These are phyloP conservation scores for Coniella lustricola DNA, from an alignment of 2,329 filamentous ascomycete genomes.

Conservation along the genomic window DNA sequence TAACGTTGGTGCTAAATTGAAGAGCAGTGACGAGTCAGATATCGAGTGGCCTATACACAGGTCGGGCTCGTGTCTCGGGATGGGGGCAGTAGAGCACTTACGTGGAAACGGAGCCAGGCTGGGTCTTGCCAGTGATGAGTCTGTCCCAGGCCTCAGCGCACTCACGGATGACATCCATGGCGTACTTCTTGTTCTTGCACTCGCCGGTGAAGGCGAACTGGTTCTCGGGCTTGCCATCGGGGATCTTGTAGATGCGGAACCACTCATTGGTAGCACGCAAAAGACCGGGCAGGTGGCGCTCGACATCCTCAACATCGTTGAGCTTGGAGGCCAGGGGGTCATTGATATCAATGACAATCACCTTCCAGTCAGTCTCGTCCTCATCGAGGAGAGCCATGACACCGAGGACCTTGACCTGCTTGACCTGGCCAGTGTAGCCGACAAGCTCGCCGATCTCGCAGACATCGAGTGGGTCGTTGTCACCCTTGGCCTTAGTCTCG, in stretches of 20 bases:
- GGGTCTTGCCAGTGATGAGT: slow-evolving; percentile 84
- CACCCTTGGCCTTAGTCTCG: slow-evolving; percentile 99
- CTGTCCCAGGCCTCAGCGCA: slow-evolving; percentile 96
- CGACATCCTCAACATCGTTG: slow-evolving; percentile 97
- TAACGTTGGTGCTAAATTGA: slow-evolving; percentile 64
- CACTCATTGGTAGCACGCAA: slow-evolving; percentile 98
- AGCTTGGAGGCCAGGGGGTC: slow-evolving; percentile 94
- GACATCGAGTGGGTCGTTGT: slow-evolving; percentile 98
- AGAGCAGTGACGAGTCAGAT: neutral
- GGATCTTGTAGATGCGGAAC: slow-evolving; percentile 99
- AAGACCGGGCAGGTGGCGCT: slow-evolving; percentile 94
- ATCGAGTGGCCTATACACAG: neutral
- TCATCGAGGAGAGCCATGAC: slow-evolving; percentile 99
- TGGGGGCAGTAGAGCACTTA: slow-evolving; percentile 42
- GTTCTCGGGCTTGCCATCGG: slow-evolving; percentile 99
- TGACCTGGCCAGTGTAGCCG: slow-evolving; percentile 90
- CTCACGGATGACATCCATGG: slow-evolving; percentile 90
- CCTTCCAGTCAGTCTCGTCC: slow-evolving; percentile 99
- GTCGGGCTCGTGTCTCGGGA: slow-evolving; percentile 6
- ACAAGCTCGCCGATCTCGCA: slow-evolving; percentile 99
- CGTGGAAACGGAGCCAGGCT: slow-evolving; percentile 71
- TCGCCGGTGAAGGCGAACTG: slow-evolving; percentile 99
- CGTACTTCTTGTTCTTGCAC: slow-evolving; percentile 99
- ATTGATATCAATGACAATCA: slow-evolving; percentile 98
- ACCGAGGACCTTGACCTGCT: slow-evolving; percentile 99